phyloP scores from a whole-genome alignment of 441 rosid species.

The Capsella rubella region DNA sequence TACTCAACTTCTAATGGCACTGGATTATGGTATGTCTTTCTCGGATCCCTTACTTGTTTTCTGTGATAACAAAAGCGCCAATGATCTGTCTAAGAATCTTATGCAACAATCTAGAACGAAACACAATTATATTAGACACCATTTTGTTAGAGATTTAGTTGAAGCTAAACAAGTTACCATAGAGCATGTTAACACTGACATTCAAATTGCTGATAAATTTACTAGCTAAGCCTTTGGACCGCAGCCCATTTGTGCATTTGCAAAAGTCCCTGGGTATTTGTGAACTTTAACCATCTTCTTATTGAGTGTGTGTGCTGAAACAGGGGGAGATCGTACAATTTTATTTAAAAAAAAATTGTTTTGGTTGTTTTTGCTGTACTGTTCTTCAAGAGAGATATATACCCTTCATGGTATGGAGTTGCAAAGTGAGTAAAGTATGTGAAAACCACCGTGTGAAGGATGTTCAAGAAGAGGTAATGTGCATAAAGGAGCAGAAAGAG shows the following conservation, averaged over 20 bases:
- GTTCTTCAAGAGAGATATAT: no score
- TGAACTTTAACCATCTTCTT: background rate
- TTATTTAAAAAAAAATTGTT: no score
- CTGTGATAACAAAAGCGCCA: background rate
- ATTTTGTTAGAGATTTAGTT: background rate
- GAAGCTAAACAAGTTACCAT: background rate
- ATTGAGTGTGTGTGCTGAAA: background rate
- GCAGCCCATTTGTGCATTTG: background rate
- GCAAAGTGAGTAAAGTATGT: no score
- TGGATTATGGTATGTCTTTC: background rate
- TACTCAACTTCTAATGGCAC: accelerated
- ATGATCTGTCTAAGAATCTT: background rate
- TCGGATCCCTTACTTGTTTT: background rate
- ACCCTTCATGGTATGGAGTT: no score
- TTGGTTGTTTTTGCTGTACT: no score
- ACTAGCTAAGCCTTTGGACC: background rate
- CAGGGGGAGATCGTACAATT: background rate
- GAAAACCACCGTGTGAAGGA: no score
- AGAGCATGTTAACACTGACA: background rate
- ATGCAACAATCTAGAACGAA: background rate
- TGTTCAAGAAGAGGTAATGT: no score
- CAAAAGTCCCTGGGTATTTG: background rate
- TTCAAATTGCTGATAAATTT: background rate
- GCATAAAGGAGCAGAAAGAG: no score
- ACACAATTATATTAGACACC: background rate